A percentile compares a stretch with the other conserved stretches of the same genome.
Evolutionary conservation across 345 rosid species (phyloP).

Genomic region (Isatis tinctoria): DNA sequence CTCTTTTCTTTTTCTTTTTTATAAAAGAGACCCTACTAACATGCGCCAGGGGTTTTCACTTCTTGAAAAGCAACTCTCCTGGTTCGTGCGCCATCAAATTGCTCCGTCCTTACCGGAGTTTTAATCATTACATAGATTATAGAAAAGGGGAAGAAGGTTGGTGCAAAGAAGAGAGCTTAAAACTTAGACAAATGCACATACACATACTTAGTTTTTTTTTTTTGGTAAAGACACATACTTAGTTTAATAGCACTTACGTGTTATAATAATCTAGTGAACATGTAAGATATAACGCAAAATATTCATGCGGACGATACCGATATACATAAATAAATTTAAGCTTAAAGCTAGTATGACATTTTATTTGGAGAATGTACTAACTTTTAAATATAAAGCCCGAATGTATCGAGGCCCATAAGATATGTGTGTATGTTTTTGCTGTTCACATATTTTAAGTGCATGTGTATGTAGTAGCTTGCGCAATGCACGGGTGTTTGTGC

Average conservation of each 20-base stretch:
- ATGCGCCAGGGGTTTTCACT: constrained; percentile 35
- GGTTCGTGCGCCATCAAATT: constrained; percentile 23
- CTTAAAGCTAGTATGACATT: not conserved
- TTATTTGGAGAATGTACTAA: not conserved
- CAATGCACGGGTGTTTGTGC: not conserved
- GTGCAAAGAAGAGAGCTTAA: not conserved
- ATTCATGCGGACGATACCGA: not conserved
- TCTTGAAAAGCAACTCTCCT: constrained; percentile 10
- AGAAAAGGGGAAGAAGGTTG: not conserved
- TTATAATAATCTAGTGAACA: not conserved
- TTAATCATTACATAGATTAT: constrained; percentile 9
- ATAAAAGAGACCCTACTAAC: constrained; percentile 30
- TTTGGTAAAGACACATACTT: too few relatives aligned
- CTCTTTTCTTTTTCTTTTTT: not conserved
- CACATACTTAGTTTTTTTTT: not conserved
- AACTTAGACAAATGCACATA: not conserved
- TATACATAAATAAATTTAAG: too few relatives aligned
- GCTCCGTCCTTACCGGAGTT: not conserved
- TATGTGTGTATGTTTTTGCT: not conserved
- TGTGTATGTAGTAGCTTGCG: not conserved
- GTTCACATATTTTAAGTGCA: not conserved
- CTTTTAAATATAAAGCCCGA: not conserved
- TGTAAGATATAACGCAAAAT: not conserved
- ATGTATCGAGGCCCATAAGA: not conserved
- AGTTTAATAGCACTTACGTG: not conserved